These are phyloP conservation scores for Scytalidium sp. DNA, from an alignment of 2,329 filamentous ascomycete genomes.

Conservation along the genomic window DNA sequence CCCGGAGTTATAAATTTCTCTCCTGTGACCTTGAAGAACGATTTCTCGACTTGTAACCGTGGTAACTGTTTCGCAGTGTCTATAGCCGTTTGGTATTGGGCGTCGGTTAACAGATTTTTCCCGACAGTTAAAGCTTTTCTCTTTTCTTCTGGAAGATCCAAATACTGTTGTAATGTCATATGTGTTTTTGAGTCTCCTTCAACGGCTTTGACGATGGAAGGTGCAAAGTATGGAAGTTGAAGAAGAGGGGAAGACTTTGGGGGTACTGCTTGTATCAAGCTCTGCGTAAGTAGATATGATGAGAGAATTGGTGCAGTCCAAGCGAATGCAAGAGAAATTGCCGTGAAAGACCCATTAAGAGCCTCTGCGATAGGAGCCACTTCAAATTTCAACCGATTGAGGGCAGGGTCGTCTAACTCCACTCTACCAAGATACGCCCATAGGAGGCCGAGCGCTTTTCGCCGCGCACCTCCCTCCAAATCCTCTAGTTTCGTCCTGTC, in stretches of 20 bases:
- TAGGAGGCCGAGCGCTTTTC: slow-evolving; percentile 84
- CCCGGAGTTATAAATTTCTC: slow-evolving; percentile 90
- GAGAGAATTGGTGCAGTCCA: slow-evolving; percentile 78
- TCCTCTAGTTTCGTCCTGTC: slow-evolving; percentile 76
- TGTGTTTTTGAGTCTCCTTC: slow-evolving; percentile 75
- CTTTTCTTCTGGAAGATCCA: slow-evolving; percentile 75
- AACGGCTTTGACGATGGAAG: slow-evolving; percentile 60
- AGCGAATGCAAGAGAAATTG: slow-evolving; percentile 84
- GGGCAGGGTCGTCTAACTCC: slow-evolving; percentile 72
- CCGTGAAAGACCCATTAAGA: slow-evolving; percentile 81
- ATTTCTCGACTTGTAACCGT: slow-evolving; percentile 78
- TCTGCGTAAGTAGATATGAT: slow-evolving; percentile 79
- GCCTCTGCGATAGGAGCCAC: slow-evolving; percentile 82
- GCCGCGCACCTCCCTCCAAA: slow-evolving; percentile 73
- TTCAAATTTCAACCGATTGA: slow-evolving; percentile 86
- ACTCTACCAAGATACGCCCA: slow-evolving; percentile 94
- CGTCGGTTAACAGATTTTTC: slow-evolving; percentile 66
- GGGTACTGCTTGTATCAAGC: slow-evolving; percentile 83
- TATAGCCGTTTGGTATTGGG: slow-evolving; percentile 74
- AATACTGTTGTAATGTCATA: slow-evolving; percentile 80
- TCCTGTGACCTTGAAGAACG: slow-evolving; percentile 97
- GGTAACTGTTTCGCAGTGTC: slow-evolving; percentile 81
- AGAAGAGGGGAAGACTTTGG: slow-evolving; percentile 83
- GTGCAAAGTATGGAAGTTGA: slow-evolving; percentile 84
- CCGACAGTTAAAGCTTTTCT: slow-evolving; percentile 71